phyloP scores from a whole-genome alignment of 1,284 basidiomycete species.

The Sporisorium graminicola region DNA sequence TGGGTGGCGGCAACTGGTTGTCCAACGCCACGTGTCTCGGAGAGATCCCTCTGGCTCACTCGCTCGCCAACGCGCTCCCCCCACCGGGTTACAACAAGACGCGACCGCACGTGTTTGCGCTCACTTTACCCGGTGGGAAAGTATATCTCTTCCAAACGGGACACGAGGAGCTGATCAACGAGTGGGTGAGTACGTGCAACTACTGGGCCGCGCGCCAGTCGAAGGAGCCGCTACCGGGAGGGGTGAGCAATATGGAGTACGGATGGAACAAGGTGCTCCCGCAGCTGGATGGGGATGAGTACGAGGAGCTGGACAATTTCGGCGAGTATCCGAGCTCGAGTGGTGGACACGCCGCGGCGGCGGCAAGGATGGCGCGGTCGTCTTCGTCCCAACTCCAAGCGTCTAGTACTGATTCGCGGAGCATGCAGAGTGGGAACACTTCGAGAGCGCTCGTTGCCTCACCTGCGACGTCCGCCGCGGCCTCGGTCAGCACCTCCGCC shows the following conservation, averaged over 20 bases:
- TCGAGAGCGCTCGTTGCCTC: neutral
- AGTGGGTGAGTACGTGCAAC: constrained; percentile 98
- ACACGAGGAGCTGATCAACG: constrained; percentile 94
- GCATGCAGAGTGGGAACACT: constrained; percentile 40
- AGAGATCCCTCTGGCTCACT: constrained; percentile 84
- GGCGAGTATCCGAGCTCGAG: neutral
- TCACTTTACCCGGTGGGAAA: constrained; percentile 86
- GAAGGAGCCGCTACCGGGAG: constrained; percentile 91
- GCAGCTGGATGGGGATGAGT: constrained; percentile 25
- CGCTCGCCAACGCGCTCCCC: constrained; percentile 86
- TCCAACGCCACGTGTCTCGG: constrained; percentile 86
- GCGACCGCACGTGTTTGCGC: constrained; percentile 93
- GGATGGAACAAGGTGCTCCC: constrained; percentile 85
- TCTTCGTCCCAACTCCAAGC: neutral
- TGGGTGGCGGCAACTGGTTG: constrained; percentile 97
- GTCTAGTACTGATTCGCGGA: constrained; percentile 13
- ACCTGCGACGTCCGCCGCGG: constrained; percentile 1
- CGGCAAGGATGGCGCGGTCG: neutral
- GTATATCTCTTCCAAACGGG: constrained; percentile 98
- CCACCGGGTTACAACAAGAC: constrained; percentile 90
- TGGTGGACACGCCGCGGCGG: neutral
- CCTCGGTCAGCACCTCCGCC: constrained; percentile 14
- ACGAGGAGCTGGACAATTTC: constrained; percentile 73
- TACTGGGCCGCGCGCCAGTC: constrained; percentile 96
- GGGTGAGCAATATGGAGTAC: constrained; percentile 98